Percentiles rank a stretch among this genome's conserved stretches.
Conservation (phyloP, 2,329 filamentous ascomycete genomes). For the Magnaporthiopsis incrustans region DNA sequence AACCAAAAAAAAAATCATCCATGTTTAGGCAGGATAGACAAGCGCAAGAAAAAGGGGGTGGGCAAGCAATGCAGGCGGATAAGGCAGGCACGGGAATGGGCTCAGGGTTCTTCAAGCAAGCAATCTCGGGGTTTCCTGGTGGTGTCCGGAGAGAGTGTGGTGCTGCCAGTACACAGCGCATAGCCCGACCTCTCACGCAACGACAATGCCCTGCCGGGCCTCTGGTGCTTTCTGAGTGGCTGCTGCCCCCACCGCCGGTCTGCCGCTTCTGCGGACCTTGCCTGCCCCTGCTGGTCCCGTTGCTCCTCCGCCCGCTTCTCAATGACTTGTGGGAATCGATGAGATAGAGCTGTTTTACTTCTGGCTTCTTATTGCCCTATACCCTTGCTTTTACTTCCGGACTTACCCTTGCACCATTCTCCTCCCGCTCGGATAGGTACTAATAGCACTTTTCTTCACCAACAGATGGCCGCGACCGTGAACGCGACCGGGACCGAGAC, state of each 20-base stretch:
- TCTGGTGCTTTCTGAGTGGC: background rate
- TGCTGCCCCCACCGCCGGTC: background rate
- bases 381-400: background rate
- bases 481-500: constrained; percentile 4
- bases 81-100: background rate
- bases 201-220: background rate
- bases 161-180: background rate
- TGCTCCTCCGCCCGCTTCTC: background rate
- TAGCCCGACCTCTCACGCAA: background rate
- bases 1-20: too few relatives aligned
- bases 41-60: background rate
- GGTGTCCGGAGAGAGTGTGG: background rate
- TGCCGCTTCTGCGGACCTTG: background rate
- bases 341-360: background rate
- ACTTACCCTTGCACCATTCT: background rate
- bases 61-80: background rate
- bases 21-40: background rate
- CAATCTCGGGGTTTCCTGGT: background rate
- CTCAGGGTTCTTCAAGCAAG: background rate
- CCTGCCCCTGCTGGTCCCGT: background rate
- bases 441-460: constrained; percentile 3
- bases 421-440: background rate
- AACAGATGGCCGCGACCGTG: constrained; percentile 5
- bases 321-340: background rate
- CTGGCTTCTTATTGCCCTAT: background rate